Evolutionary conservation across 805 yeast species (phyloP).

Genomic region (Candida succiphila): DNA sequence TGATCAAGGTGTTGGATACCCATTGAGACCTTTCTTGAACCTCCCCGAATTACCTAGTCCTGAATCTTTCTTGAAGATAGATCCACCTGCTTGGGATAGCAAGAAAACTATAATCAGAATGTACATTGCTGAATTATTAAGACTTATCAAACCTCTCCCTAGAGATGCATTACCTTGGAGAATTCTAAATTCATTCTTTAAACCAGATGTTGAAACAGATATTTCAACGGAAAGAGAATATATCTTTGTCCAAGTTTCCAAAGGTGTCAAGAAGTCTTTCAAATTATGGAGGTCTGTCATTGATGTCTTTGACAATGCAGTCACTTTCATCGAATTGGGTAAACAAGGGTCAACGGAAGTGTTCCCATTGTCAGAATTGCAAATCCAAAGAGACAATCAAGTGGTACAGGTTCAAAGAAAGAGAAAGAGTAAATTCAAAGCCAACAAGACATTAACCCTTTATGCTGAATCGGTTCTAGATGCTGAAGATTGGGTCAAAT

Average conservation of each 20-base stretch:
- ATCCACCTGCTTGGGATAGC: slow-evolving; percentile 23
- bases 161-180: slow-evolving; percentile 15
- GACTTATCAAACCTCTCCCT: slow-evolving; percentile 10
- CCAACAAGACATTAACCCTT: slow-evolving; percentile 29
- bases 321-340: slow-evolving; percentile 12
- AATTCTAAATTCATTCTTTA: slow-evolving; percentile 16
- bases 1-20: slow-evolving; percentile 16
- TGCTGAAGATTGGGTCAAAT: slow-evolving; percentile 18
- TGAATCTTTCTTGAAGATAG: slow-evolving; percentile 15
- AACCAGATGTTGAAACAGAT: slow-evolving; percentile 16
- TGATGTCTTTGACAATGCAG: slow-evolving; percentile 14
- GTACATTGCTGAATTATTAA: slow-evolving; percentile 19
- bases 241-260: slow-evolving; percentile 18
- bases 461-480: slow-evolving; percentile 77
- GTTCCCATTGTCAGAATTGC: slow-evolving; percentile 12
- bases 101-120: slow-evolving; percentile 20
- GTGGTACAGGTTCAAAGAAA: slow-evolving; percentile 15
- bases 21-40: slow-evolving; percentile 12
- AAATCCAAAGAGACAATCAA: slow-evolving; percentile 14
- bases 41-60: slow-evolving; percentile 18
- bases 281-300: slow-evolving; percentile 7
- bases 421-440: slow-evolving; percentile 22
- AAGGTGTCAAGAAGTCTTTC: slow-evolving; percentile 14
- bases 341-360: slow-evolving; percentile 12
- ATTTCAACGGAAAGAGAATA: slow-evolving; percentile 10